Evolutionary conservation across 2,329 filamentous ascomycete genomes (phyloP), one percentile per base, ranked within the genome.

Genomic region (Beauveria sp.): DNA sequence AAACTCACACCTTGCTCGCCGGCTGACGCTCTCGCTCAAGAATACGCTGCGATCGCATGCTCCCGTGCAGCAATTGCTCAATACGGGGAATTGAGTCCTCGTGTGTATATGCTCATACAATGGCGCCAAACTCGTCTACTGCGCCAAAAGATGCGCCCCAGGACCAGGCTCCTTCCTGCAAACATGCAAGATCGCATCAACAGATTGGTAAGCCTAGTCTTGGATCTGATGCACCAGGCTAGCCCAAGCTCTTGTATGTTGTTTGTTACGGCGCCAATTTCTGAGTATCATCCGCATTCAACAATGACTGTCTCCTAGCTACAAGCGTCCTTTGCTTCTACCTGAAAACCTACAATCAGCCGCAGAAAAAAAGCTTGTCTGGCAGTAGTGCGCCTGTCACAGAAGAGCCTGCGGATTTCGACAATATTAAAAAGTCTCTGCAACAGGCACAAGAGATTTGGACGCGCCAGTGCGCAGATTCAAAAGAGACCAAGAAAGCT

Each of bases 141-240:
- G 20, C 12, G n/a, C 37, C 51, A 37, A 28, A 28, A 8, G 59
- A 10, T 37, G 3, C 46, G 51, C 28, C 46, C 57, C 7, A 22
- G 24, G n/a, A 22, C 18, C 54, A 28, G 5, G 16, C 24, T 47
- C 28, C 30, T 24, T 47, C 28, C 30, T 24, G n/a, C 51, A 20
- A 56, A 30, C 14, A 37, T 46, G 41, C 54, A 56, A 16, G 54
- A 10, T 41, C 63, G 70, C 5, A 66, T 73, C 37, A 55, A 66
- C n/a, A 65, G 70, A 37, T 67, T 75, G 0, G 73, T 75, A 47
- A 47, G 28, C 26, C 62, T 74, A 6, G 70, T 74, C 0, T 62
- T 68, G 18, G 55, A 56, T n/a, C 53, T 75, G 48, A 71, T 66
- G 61, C 62, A 65, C 37, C 47, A 51, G 18, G 24, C 14, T 20